Evolutionary conservation across 2,329 filamentous ascomycete species (phyloP), one percentile per base, ranked within the genome.

Genomic region (Aspergillus felis): DNA sequence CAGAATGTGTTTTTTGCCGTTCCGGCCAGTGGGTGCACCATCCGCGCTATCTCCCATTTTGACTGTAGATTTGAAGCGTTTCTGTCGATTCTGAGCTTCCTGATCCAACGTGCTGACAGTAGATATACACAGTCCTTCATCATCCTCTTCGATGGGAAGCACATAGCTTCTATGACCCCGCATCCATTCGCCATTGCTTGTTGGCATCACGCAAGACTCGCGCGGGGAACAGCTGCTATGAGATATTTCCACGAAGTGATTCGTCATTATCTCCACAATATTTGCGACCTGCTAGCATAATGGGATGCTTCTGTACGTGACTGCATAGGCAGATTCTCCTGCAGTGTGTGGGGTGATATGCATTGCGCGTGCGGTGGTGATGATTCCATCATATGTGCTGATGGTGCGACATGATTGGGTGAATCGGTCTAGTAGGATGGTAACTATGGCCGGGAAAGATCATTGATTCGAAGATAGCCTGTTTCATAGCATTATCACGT

Each of bases 1-100:
- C 5, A 87, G 66, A 14, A 87, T 86, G 27, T 82, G 77, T 62
- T 82, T 84, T 66, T 79, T 82, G 51, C 54, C 50, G 29, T 20
- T 47, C 24, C 22, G 29, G 51, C 53, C 38, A 8, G 49, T 52
- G 7, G 53, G 3, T n/a, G 14, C 12, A 42, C 38, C 54, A 8
- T 25, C 38, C 22, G 49, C 59, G 22, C 41, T 58, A 25, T 64
- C 57, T 22, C 63, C 64, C 66, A 67, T 69, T 29, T 25, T 65
- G 61, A 47, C 42, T 32, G 12, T 6, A 42, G n/a, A 25, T 22
- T 53, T 47, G 4, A 22, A 4, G 22, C 20, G 20, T 47, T 27
- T 7, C 3, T 57, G 17, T 44, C 20, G 27, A 35, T 4, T 17
- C 14, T 65, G 61, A 48, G 62, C 53, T 57, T 51, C 25, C 25